Conservation (phyloP, 1,284 basidiomycete species). For the Porphyrellus sp. region DNA sequence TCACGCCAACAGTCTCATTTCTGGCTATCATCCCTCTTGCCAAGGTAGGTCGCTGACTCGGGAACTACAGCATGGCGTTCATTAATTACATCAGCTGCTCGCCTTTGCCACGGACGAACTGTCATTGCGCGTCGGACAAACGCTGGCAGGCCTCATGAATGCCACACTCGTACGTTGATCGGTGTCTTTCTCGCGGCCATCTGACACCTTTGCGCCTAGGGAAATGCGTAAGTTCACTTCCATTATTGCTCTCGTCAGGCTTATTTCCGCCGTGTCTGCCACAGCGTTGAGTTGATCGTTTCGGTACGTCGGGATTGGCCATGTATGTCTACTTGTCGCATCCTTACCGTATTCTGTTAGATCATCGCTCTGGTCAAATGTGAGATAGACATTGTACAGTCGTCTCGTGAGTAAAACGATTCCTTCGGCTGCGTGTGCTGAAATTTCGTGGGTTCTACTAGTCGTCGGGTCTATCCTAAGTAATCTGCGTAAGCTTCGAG, state of each 20-base stretch:
- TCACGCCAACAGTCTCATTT: conserved; percentile 54
- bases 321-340: conserved; percentile 4
- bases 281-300: conserved; percentile 77
- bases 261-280: conserved; percentile 1
- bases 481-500: conserved; percentile 56
- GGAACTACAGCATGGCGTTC: background rate
- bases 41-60: conserved; percentile 43
- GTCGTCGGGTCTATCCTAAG: conserved; percentile 82
- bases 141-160: conserved; percentile 81
- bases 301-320: conserved; percentile 43
- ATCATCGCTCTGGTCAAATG: conserved; percentile 83
- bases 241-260: background rate
- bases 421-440: conserved; percentile 28
- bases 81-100: conserved; percentile 54
- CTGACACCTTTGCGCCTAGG: conserved; percentile 41
- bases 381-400: conserved; percentile 79
- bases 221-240: conserved; percentile 64
- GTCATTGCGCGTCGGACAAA: conserved; percentile 80
- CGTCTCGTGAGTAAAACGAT: conserved; percentile 57
- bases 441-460: conserved; percentile 32
- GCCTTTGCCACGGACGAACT: conserved; percentile 88
- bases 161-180: conserved; percentile 67
- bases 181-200: background rate
- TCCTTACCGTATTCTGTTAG: conserved; percentile 38
- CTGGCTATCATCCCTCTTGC: conserved; percentile 74